Evolutionary conservation across 2,329 filamentous ascomycete genomes (phyloP).

Genomic region (Aspergillus sojae): DNA sequence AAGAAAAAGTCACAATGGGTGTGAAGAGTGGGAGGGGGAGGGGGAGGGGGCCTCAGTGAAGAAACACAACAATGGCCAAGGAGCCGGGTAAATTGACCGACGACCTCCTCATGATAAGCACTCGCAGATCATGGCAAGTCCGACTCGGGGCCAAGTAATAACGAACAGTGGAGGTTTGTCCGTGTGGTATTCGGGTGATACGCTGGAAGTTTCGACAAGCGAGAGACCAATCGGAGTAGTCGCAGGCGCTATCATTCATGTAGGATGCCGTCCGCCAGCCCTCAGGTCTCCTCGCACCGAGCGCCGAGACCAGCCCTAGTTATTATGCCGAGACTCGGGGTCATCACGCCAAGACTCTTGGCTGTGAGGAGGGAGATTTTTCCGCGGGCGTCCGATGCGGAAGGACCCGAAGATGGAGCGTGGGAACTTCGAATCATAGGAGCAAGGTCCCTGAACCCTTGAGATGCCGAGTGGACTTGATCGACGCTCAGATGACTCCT

Average conservation of each 20-base stretch:
- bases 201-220: not conserved
- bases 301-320: not conserved
- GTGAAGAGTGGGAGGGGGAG: not conserved
- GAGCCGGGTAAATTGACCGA: not conserved
- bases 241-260: not conserved
- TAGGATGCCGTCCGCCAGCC: not conserved
- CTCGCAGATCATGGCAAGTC: not conserved
- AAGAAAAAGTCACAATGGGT: not conserved
- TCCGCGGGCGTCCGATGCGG: not conserved
- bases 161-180: not conserved
- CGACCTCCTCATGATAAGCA: not conserved
- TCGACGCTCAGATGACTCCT: conserved; percentile 1
- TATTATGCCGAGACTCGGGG: conserved; percentile 6
- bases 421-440: not conserved
- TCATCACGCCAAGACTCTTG: conserved; percentile 5
- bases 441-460: not conserved
- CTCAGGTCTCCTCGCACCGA: not conserved
- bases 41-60: not conserved
- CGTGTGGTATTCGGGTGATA: not conserved
- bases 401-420: conserved; percentile 6
- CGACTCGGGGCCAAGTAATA: not conserved
- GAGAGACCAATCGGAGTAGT: not conserved
- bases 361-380: conserved; percentile 4
- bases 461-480: not conserved
- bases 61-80: not conserved